Percentiles rank a stretch among this genome's conserved stretches.
Conservation (phyloP, 768 basidiomycete species). For the Gymnopilus dilepis region DNA sequence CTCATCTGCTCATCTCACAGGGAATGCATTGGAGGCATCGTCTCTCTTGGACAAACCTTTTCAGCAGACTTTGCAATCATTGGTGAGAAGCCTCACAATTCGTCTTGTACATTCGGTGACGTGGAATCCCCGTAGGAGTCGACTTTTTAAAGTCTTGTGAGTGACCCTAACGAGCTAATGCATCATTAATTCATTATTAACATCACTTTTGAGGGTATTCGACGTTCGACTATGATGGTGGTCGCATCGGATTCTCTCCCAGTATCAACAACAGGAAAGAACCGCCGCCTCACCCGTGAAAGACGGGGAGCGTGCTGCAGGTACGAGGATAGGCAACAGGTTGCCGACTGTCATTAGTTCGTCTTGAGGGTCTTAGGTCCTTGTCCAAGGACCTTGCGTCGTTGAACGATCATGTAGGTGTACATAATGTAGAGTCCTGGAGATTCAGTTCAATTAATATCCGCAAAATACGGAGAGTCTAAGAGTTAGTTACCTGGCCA, state of each 20-base stretch:
- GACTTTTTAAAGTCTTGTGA: constrained; percentile 72
- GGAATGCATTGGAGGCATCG: constrained; percentile 61
- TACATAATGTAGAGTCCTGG: constrained; percentile 57
- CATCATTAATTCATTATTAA: constrained; percentile 1
- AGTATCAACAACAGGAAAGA: constrained; percentile 52
- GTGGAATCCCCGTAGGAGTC: constrained; percentile 43
- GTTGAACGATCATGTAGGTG: constrained; percentile 58
- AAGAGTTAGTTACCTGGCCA: constrained; percentile 69
- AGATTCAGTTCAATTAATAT: neutral
- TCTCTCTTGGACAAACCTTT: constrained; percentile 50
- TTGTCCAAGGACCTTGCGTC: constrained; percentile 49
- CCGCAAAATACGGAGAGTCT: neutral
- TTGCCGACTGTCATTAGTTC: constrained; percentile 24
- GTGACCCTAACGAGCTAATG: constrained; percentile 26
- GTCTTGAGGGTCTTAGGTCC: constrained; percentile 30
- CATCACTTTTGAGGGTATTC: constrained; percentile 53
- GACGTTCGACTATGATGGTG: constrained; percentile 61
- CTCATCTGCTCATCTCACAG: constrained; percentile 27
- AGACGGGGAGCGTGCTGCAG: neutral
- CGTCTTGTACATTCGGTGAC: neutral
- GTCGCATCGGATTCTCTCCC: constrained; percentile 61
- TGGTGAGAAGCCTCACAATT: constrained; percentile 37
- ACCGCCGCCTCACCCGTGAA: neutral
- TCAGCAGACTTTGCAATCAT: constrained; percentile 61
- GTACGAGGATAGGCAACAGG: neutral